Conservation (phyloP, 805 yeast species). For the Saccharomycopsis sp. region DNA sequence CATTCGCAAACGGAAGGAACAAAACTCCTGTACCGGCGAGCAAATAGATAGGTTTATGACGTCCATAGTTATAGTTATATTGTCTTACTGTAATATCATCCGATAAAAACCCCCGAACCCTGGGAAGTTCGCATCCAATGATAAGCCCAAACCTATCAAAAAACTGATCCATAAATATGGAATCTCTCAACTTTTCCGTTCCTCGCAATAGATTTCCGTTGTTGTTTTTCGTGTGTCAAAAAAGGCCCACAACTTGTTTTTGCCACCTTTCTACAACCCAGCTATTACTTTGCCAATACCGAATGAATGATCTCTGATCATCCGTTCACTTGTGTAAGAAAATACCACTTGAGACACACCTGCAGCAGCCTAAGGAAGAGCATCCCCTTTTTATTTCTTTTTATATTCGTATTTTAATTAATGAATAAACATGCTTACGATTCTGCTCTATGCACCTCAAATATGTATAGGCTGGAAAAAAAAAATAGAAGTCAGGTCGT, state of each 20-base stretch:
- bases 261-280: neutral
- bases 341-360: neutral
- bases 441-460: too few relatives aligned
- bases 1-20: too few relatives aligned
- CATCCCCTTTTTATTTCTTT: neutral
- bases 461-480: too few relatives aligned
- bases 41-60: too few relatives aligned
- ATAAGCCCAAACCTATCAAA: neutral
- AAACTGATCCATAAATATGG: neutral
- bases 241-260: neutral
- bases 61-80: too few relatives aligned
- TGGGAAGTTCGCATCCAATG: neutral
- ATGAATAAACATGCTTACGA: too few relatives aligned
- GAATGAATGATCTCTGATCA: neutral
- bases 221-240: neutral
- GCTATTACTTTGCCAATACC: too few relatives aligned
- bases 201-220: neutral
- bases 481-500: slow-evolving; percentile 17
- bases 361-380: neutral
- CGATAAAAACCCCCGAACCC: neutral
- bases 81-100: too few relatives aligned
- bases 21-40: too few relatives aligned
- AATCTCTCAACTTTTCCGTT: neutral
- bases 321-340: neutral
- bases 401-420: neutral